Conservation (phyloP, 78 protist genomes). For the Chrysochromulina tobinii region DNA sequence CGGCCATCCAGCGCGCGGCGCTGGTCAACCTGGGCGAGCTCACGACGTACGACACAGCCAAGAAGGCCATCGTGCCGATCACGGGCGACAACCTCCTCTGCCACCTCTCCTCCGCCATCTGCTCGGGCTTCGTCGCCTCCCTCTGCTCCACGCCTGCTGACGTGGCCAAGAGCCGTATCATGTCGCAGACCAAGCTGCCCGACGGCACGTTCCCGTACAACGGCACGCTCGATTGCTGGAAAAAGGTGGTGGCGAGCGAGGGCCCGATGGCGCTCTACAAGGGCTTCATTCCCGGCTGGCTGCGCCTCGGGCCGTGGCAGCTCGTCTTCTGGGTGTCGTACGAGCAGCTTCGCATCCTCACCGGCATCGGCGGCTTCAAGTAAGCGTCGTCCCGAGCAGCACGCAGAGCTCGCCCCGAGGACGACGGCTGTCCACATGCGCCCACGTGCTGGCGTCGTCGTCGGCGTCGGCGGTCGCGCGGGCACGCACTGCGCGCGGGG, state of each 20-base stretch:
- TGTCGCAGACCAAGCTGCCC: background rate
- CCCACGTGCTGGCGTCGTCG: too few relatives aligned
- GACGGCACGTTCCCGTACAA: background rate
- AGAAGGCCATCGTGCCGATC: background rate
- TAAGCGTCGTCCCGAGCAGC: background rate
- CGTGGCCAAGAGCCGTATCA: conserved; percentile 29
- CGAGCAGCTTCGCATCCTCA: conserved; percentile 12
- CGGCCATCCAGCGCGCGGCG: conserved; percentile 33
- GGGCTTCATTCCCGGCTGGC: conserved; percentile 33
- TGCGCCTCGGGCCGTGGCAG: conserved; percentile 30
- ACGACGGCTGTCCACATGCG: too few relatives aligned
- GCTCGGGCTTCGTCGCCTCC: conserved; percentile 33
- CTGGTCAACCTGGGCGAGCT: conserved; percentile 42
- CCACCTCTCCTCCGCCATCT: conserved; percentile 17
- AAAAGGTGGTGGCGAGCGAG: conserved; percentile 50
- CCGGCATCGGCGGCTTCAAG: conserved; percentile 29
- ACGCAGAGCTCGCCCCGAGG: too few relatives aligned
- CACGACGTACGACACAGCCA: conserved; percentile 38
- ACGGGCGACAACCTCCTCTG: conserved; percentile 20
- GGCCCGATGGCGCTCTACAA: conserved; percentile 75
- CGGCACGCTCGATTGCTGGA: conserved; percentile 30
- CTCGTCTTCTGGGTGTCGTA: conserved; percentile 21
- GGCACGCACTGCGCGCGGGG: too few relatives aligned
- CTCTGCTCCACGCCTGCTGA: conserved; percentile 37
- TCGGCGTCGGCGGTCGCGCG: too few relatives aligned